Evolutionary conservation across 306 rosid genomes (phyloP).

Genomic region (Adenanthera pavonina): DNA sequence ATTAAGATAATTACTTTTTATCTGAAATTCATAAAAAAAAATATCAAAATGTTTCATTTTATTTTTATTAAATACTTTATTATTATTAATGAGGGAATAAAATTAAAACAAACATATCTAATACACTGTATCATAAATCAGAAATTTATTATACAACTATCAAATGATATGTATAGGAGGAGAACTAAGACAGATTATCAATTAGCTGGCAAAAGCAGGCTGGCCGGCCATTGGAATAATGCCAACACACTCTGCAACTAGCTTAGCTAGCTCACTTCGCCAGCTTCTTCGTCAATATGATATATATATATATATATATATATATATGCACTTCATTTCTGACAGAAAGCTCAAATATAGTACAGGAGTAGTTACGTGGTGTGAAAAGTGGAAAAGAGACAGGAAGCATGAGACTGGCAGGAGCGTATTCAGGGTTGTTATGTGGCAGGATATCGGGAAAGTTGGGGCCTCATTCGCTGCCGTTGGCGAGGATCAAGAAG

Average conservation of each 20-base stretch:
- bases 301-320: too few relatives aligned
- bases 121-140: too few relatives aligned
- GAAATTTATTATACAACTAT: too few relatives aligned
- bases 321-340: not conserved
- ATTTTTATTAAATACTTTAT: too few relatives aligned
- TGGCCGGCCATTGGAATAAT: conserved; percentile 36
- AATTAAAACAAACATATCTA: too few relatives aligned
- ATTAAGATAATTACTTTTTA: too few relatives aligned
- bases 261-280: not conserved
- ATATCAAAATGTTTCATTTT: too few relatives aligned
- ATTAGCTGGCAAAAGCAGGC: conserved; percentile 50
- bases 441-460: conserved; percentile 38
- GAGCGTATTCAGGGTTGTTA: conserved; percentile 65
- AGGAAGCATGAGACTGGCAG: conserved; percentile 70
- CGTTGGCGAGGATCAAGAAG: conserved; percentile 84
- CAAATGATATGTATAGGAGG: too few relatives aligned
- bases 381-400: not conserved
- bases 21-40: too few relatives aligned
- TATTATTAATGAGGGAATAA: too few relatives aligned
- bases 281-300: not conserved
- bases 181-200: not conserved
- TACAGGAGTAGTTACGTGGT: too few relatives aligned
- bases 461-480: conserved; percentile 65
- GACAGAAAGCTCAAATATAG: not conserved
- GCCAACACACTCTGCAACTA: not conserved